These are phyloP conservation scores for Solanum chacoense DNA, from an alignment of 305 asterid species.

Conservation along the genomic window DNA sequence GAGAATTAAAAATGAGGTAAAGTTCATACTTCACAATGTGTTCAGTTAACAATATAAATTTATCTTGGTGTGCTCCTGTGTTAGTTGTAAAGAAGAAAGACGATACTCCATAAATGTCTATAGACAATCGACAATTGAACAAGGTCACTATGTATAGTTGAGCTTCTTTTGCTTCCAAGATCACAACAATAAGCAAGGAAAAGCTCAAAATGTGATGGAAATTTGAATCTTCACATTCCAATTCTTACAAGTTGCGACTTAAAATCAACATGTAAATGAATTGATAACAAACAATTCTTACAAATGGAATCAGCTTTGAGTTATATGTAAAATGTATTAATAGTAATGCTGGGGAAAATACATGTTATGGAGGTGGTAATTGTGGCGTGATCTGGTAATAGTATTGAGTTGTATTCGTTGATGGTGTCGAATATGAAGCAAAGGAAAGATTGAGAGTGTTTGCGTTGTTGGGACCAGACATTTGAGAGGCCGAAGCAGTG, in stretches of 20 bases:
- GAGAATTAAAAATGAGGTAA: too few relatives aligned
- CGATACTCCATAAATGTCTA: not conserved
- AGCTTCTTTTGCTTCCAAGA: not conserved
- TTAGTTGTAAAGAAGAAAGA: too few relatives aligned
- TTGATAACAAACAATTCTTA: not conserved
- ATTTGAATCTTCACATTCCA: not conserved
- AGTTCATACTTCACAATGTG: too few relatives aligned
- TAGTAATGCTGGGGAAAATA: not conserved
- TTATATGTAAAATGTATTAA: not conserved
- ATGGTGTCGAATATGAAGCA: constrained; percentile 16
- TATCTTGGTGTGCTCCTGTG: not conserved
- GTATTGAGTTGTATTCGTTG: constrained; percentile 13
- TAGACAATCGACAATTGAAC: not conserved
- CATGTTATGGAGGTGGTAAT: constrained; percentile 29
- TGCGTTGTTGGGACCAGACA: not conserved
- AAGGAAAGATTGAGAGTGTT: constrained; percentile 18
- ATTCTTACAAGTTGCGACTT: not conserved
- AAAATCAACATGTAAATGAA: not conserved
- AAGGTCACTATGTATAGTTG: not conserved
- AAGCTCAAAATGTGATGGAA: not conserved
- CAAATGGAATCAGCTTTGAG: constrained; percentile 1
- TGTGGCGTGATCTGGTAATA: constrained; percentile 28
- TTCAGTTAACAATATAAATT: not conserved
- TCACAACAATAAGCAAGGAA: not conserved
- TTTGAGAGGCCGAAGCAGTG: constrained; percentile 15